phyloP scores from a whole-genome alignment of 306 rosid genomes.

The Pachyrhizus erosus region DNA sequence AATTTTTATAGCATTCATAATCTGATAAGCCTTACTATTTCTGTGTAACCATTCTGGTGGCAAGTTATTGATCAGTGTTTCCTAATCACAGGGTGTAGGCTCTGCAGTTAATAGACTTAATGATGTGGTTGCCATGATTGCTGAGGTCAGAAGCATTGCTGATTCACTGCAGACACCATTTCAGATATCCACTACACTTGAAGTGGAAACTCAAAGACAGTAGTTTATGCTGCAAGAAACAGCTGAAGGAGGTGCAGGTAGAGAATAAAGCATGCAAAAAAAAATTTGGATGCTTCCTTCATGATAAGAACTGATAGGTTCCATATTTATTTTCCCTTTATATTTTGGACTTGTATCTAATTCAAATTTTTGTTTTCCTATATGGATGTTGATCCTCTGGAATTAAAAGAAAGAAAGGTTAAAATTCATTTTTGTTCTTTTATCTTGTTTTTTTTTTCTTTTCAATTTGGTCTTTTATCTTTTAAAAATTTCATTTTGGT shows the following conservation, averaged over 20 bases:
- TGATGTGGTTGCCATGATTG: conserved; percentile 87
- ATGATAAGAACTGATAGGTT: not conserved
- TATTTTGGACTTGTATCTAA: not conserved
- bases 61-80: conserved; percentile 26
- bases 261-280: conserved; percentile 33
- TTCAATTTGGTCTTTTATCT: no score
- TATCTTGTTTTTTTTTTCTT: no score
- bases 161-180: conserved; percentile 60
- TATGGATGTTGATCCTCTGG: conserved; percentile 9
- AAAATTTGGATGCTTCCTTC: conserved; percentile 7
- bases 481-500: no score
- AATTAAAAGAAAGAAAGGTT: no score
- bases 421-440: no score
- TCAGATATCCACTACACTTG: conserved; percentile 35
- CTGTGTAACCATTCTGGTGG: not conserved
- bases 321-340: conserved; percentile 25
- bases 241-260: conserved; percentile 32
- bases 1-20: not conserved
- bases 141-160: conserved; percentile 83
- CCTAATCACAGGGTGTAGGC: conserved; percentile 75
- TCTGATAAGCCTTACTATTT: not conserved
- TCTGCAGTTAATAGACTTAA: conserved; percentile 92
- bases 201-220: conserved; percentile 49
- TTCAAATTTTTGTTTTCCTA: not conserved
- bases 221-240: conserved; percentile 36